Evolutionary conservation across 495 filamentous ascomycete species (phyloP).

Genomic region (Penicillium argentinense): DNA sequence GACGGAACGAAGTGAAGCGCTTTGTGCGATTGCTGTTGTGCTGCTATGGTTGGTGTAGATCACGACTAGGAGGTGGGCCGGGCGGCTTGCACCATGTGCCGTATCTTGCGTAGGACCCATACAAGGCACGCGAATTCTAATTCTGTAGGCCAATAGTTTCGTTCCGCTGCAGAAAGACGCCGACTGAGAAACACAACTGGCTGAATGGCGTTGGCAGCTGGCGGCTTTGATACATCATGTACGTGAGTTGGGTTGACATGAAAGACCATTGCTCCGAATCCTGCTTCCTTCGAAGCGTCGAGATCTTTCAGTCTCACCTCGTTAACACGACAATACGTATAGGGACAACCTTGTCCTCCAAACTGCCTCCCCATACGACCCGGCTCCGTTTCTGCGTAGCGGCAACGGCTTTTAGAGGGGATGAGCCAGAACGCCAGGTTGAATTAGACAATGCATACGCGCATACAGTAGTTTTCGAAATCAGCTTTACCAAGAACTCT

Average conservation of each 20-base stretch:
- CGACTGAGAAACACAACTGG: neutral
- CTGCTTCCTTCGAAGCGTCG: neutral
- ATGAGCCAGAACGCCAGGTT: no score
- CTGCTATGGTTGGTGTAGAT: slow-evolving; percentile 1
- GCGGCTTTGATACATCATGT: neutral
- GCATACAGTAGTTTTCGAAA: no score
- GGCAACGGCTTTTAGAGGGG: no score
- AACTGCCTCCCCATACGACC: no score
- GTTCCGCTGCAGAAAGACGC: neutral
- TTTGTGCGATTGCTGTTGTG: neutral
- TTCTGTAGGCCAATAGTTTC: neutral
- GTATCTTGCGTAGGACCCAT: neutral
- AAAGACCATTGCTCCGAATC: neutral
- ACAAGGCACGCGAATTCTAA: slow-evolving; percentile 1
- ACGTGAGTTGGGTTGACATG: neutral
- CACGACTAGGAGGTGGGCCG: neutral
- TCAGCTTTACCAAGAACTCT: no score
- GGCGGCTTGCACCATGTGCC: neutral
- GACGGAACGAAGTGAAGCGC: neutral
- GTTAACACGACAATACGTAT: no score
- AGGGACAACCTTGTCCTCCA: no score
- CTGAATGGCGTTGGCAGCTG: neutral
- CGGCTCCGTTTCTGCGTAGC: no score
- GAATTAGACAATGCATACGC: no score
- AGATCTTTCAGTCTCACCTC: no score